Conservation (phyloP, 257 asterid genomes). For the Scutellaria galericulata region DNA sequence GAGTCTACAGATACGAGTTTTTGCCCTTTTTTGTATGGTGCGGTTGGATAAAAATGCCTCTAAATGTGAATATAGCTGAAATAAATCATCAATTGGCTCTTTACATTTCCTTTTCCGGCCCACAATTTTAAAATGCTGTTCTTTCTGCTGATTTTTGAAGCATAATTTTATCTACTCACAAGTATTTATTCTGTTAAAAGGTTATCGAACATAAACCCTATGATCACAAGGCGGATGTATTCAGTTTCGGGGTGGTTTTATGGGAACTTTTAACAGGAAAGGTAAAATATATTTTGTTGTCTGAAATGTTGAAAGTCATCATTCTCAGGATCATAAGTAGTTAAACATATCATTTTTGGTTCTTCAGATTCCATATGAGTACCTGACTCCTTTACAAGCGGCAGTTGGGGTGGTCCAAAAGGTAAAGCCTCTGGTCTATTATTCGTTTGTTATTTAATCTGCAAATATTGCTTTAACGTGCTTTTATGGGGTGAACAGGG, state of each 20-base stretch:
- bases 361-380: conserved; percentile 91
- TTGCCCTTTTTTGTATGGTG: background rate
- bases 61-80: conserved; percentile 15
- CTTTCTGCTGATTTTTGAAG: conserved; percentile 20
- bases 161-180: conserved; percentile 33
- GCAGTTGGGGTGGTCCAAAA: conserved; percentile 98
- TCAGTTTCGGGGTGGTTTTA: conserved; percentile 89
- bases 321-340: background rate
- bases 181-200: conserved; percentile 51
- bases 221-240: conserved; percentile 93
- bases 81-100: conserved; percentile 1
- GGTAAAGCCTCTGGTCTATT: conserved; percentile 48
- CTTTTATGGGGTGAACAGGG: background rate
- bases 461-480: background rate
- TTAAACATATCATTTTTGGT: conserved; percentile 23
- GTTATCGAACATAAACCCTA: conserved; percentile 94
- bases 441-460: conserved; percentile 5
- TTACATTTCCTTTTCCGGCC: background rate
- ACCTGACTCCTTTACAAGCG: conserved; percentile 93
- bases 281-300: conserved; percentile 48
- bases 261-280: conserved; percentile 96
- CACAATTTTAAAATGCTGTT: conserved; percentile 5
- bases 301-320: background rate
- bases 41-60: background rate
- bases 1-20: background rate